These are phyloP conservation scores for Udeniomyces megalosporus DNA, from an alignment of 768 basidiomycete species.

Conservation along the genomic window DNA sequence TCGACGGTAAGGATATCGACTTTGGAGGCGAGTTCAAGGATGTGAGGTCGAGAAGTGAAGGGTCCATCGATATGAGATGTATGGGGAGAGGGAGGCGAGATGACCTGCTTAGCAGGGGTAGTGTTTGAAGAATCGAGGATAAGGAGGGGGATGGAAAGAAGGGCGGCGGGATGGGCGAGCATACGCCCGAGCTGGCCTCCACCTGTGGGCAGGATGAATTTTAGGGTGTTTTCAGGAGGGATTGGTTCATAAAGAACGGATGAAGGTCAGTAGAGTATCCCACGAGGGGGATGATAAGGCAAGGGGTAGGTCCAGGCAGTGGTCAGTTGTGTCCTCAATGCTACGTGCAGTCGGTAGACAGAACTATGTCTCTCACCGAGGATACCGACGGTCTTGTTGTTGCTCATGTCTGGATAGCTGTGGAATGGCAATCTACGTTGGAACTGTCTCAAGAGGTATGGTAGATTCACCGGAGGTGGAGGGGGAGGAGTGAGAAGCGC, in stretches of 20 bases:
- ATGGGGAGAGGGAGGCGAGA: conserved; percentile 39
- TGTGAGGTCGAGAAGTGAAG: conserved; percentile 62
- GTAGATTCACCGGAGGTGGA: too few species aligned
- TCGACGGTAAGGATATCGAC: conserved; percentile 86
- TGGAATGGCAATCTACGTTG: too few species aligned
- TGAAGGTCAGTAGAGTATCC: neutral
- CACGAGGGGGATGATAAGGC: neutral
- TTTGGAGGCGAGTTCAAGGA: conserved; percentile 56
- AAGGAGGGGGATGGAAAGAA: conserved; percentile 64
- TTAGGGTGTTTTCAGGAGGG: neutral
- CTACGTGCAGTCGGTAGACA: neutral
- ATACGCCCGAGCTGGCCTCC: conserved; percentile 96
- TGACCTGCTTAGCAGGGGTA: conserved; percentile 77
- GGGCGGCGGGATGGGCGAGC: conserved; percentile 76
- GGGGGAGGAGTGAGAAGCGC: too few species aligned
- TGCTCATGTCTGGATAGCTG: conserved; percentile 1
- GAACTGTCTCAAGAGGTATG: too few species aligned
- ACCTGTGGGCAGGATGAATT: conserved; percentile 38
- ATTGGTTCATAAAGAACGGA: neutral
- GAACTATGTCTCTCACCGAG: conserved; percentile 19
- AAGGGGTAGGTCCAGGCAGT: neutral
- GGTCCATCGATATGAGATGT: conserved; percentile 65
- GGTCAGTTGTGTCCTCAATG: too few species aligned
- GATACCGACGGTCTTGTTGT: conserved; percentile 28
- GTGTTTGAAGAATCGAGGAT: conserved; percentile 69